Evolutionary conservation across 2,329 filamentous ascomycete species (phyloP).

Genomic region (Dothiorella sarmentorum): DNA sequence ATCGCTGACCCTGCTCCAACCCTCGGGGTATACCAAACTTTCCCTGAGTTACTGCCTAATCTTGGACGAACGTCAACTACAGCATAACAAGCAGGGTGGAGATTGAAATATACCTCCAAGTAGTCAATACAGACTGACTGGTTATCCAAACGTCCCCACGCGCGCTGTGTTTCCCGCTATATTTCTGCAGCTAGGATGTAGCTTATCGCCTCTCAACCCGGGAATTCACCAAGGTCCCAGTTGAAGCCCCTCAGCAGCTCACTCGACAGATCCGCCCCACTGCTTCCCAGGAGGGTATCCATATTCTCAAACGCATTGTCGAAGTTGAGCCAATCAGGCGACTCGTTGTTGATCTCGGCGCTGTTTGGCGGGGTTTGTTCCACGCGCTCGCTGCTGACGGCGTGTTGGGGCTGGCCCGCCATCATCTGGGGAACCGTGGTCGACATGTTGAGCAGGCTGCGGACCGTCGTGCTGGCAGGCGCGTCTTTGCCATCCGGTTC

Average conservation of each 20-base stretch:
- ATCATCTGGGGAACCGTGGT: constrained; percentile 12
- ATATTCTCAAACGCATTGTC: constrained; percentile 41
- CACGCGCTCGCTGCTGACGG: constrained; percentile 36
- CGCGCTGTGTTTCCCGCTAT: too few species aligned
- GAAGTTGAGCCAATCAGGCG: constrained; percentile 39
- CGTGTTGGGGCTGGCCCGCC: constrained; percentile 26
- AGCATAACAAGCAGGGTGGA: too few species aligned
- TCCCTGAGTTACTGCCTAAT: too few species aligned
- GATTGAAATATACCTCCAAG: not conserved
- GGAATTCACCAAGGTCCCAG: constrained; percentile 26
- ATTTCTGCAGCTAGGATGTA: too few species aligned
- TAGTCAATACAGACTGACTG: too few species aligned
- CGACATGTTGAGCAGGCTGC: constrained; percentile 1
- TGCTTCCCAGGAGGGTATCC: constrained; percentile 36
- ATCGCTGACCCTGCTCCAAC: too few species aligned
- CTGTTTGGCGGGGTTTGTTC: constrained; percentile 21
- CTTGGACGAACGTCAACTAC: too few species aligned
- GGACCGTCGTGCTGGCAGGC: not conserved
- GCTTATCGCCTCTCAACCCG: not conserved
- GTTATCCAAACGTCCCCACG: too few species aligned
- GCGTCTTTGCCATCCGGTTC: not conserved
- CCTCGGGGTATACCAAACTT: too few species aligned
- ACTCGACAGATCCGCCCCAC: constrained; percentile 33
- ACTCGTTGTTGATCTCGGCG: constrained; percentile 29
- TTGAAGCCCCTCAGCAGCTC: constrained; percentile 34